phyloP scores from a whole-genome alignment of 2,329 filamentous ascomycete species.

The Colletotrichum spinosum region DNA sequence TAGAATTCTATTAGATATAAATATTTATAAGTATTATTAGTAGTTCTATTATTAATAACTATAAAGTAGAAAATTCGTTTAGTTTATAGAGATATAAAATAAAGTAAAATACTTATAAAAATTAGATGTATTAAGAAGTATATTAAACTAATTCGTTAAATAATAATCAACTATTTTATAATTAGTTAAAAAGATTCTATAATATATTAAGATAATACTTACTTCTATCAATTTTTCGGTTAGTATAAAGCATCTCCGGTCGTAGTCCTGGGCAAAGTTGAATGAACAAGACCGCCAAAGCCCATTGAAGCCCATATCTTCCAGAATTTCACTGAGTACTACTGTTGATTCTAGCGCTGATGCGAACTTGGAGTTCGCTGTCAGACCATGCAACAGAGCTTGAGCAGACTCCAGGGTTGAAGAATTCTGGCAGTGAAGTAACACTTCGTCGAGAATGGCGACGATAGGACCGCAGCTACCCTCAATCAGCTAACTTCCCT shows the following conservation, averaged over 20 bases:
- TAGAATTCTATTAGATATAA: too few relatives aligned
- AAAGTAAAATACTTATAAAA: not conserved
- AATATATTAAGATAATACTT: slow-evolving; percentile 14
- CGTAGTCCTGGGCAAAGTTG: slow-evolving; percentile 60
- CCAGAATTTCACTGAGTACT: slow-evolving; percentile 64
- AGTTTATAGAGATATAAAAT: not conserved
- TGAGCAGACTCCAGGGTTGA: slow-evolving; percentile 71
- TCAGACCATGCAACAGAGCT: slow-evolving; percentile 68
- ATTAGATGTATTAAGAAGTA: not conserved
- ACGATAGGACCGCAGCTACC: slow-evolving; percentile 66
- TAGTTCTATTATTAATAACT: too few relatives aligned
- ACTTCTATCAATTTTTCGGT: slow-evolving; percentile 73
- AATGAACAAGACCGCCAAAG: slow-evolving; percentile 70
- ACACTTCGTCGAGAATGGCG: slow-evolving; percentile 69
- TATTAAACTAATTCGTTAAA: slow-evolving; percentile 29
- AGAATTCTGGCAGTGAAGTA: slow-evolving; percentile 73
- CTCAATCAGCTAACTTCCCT: slow-evolving; percentile 37
- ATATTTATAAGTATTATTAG: too few relatives aligned
- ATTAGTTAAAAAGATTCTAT: slow-evolving; percentile 18
- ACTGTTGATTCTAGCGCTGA: slow-evolving; percentile 60
- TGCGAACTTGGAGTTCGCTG: slow-evolving; percentile 64
- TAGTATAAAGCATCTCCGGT: slow-evolving; percentile 63
- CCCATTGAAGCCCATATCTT: slow-evolving; percentile 72
- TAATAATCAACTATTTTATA: slow-evolving; percentile 29
- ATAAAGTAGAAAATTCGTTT: not conserved